Percentiles rank a stretch among this genome's conserved stretches.
These are phyloP conservation scores for Globisporangium barbulae DNA, from an alignment of 352 stramenopile species.

Conservation along the genomic window DNA sequence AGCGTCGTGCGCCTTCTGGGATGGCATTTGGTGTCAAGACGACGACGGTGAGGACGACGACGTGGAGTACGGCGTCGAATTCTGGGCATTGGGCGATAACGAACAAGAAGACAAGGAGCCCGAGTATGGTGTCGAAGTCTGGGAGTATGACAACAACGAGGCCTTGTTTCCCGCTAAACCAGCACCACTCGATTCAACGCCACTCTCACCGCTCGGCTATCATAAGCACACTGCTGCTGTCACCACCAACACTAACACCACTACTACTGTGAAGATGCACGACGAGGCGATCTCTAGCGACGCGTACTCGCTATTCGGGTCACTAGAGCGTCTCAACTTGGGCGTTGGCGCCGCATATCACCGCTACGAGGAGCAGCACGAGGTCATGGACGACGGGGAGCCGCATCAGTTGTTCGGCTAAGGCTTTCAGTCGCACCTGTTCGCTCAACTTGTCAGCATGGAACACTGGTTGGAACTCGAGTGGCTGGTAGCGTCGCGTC, in stretches of 20 bases:
- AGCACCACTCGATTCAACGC: background rate
- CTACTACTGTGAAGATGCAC: background rate
- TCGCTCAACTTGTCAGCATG: background rate
- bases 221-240: background rate
- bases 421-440: background rate
- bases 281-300: background rate
- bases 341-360: background rate
- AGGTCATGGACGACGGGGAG: background rate
- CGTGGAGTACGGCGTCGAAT: conserved; percentile 5
- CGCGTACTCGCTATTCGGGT: conserved; percentile 17
- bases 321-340: background rate
- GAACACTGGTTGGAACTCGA: background rate
- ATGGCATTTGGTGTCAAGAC: conserved; percentile 12
- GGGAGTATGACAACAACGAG: conserved; percentile 1
- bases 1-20: conserved; percentile 18
- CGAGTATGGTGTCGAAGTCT: conserved; percentile 12
- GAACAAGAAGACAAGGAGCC: background rate
- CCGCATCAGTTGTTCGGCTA: conserved; percentile 1
- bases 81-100: background rate
- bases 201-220: background rate
- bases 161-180: background rate
- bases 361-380: background rate
- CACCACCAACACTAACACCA: background rate
- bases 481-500: background rate
- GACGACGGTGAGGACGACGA: conserved; percentile 3